A percentile compares a stretch with the other conserved stretches of the same genome.
Evolutionary conservation across 345 rosid species (phyloP).

Genomic region (Lepidium didymum): DNA sequence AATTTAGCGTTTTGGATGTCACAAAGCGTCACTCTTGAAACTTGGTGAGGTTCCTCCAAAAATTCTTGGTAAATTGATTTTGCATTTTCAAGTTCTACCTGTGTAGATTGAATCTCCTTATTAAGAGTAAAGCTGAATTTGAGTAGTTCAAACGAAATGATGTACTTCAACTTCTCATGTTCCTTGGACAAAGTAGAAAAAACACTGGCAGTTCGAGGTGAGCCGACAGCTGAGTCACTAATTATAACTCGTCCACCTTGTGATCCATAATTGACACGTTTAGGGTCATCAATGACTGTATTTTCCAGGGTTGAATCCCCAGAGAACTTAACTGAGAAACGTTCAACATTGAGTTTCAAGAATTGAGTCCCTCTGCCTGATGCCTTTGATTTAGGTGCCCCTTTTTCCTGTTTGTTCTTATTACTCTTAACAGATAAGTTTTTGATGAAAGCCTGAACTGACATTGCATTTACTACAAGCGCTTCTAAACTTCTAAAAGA

Average conservation of each 20-base stretch:
- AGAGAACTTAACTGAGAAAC: conserved; percentile 62
- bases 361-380: conserved; percentile 71
- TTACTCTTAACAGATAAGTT: conserved; percentile 40
- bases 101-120: conserved; percentile 82
- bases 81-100: conserved; percentile 83
- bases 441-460: conserved; percentile 57
- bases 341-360: conserved; percentile 65
- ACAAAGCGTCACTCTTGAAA: conserved; percentile 49
- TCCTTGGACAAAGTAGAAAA: conserved; percentile 47
- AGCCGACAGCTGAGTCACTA: conserved; percentile 64
- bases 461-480: conserved; percentile 54
- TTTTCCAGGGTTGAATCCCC: conserved; percentile 65
- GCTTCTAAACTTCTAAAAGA: conserved; percentile 65
- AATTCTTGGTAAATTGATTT: conserved; percentile 70
- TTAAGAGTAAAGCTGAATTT: conserved; percentile 56
- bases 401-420: conserved; percentile 42
- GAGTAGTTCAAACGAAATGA: conserved; percentile 62
- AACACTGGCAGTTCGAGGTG: conserved; percentile 66
- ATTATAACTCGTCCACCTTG: conserved; percentile 82
- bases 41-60: conserved; percentile 44
- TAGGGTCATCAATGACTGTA: conserved; percentile 72
- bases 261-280: conserved; percentile 96
- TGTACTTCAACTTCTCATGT: conserved; percentile 54
- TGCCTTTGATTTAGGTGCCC: conserved; percentile 41
- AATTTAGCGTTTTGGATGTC: conserved; percentile 85